phyloP scores from a whole-genome alignment of 495 filamentous ascomycete genomes.

The Hypoxylon rickii region DNA sequence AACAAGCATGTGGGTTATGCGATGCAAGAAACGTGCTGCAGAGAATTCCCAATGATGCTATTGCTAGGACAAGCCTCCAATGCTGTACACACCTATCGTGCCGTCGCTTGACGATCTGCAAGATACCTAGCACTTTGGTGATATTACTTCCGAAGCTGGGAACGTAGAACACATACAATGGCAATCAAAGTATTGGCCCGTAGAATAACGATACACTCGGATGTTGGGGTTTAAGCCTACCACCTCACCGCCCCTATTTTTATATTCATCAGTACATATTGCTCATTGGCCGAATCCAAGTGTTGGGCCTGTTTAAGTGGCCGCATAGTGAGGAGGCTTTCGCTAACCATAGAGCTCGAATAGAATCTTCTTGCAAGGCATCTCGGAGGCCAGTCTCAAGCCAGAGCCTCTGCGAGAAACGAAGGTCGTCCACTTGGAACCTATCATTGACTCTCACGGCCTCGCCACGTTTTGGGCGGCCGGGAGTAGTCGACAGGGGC shows the following conservation, averaged over 20 bases:
- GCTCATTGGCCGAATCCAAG: neutral
- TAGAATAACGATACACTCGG: constrained; percentile 84
- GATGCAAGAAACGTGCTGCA: too few relatives aligned
- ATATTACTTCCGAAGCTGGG: too few relatives aligned
- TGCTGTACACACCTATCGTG: too few relatives aligned
- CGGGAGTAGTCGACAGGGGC: constrained; percentile 79
- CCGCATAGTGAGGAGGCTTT: constrained; percentile 9
- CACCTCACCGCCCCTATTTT: constrained; percentile 76
- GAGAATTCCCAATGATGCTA: too few relatives aligned
- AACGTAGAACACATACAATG: constrained; percentile 72
- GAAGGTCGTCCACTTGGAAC: constrained; percentile 77
- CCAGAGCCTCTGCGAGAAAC: constrained; percentile 79
- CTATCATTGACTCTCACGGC: constrained; percentile 90
- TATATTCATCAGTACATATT: constrained; percentile 14
- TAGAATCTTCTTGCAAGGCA: constrained; percentile 44
- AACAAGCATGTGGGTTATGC: too few relatives aligned
- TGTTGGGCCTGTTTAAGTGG: constrained; percentile 11
- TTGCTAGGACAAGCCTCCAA: too few relatives aligned
- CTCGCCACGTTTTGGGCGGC: constrained; percentile 81
- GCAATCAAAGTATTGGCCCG: constrained; percentile 86
- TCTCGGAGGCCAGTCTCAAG: constrained; percentile 62
- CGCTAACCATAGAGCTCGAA: constrained; percentile 36
- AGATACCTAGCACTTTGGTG: too few relatives aligned
- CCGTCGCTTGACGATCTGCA: neutral
- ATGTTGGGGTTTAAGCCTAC: constrained; percentile 91